These are phyloP conservation scores for Rosa multiflora DNA, from an alignment of 306 rosid species.

Conservation along the genomic window DNA sequence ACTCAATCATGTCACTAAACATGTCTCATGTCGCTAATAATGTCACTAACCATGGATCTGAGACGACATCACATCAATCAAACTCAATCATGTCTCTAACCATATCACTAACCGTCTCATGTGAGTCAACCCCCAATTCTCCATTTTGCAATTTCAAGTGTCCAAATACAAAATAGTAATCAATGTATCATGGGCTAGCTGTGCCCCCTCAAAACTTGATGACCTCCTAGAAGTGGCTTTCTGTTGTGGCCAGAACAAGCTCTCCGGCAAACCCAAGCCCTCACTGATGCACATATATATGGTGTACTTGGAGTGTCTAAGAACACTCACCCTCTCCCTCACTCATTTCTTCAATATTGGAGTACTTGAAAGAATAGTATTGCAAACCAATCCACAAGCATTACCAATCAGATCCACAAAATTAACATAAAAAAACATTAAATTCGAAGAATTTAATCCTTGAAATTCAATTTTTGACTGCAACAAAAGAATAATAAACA, in stretches of 20 bases:
- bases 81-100: too few species aligned
- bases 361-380: too few species aligned
- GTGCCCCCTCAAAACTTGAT: conserved; percentile 64
- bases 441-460: too few species aligned
- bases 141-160: background rate
- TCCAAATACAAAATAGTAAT: background rate
- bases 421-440: too few species aligned
- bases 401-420: too few species aligned
- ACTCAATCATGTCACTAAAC: too few species aligned
- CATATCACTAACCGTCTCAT: too few species aligned
- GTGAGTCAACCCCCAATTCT: background rate
- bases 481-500: too few species aligned
- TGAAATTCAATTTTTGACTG: too few species aligned
- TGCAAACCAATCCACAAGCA: background rate
- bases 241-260: conserved; percentile 87
- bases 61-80: too few species aligned
- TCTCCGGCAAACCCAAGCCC: conserved; percentile 50
- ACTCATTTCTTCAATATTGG: conserved; percentile 40
- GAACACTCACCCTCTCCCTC: conserved; percentile 50
- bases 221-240: conserved; percentile 66
- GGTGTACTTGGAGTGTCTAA: conserved; percentile 64
- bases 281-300: conserved; percentile 73
- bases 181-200: conserved; percentile 48
- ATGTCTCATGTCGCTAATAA: too few species aligned
- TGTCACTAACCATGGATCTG: too few species aligned